A percentile compares a stretch with the other conserved stretches of the same genome.
Evolutionary conservation across 2,329 filamentous ascomycete genomes (phyloP).

Genomic region (Fusarium zealandicum): DNA sequence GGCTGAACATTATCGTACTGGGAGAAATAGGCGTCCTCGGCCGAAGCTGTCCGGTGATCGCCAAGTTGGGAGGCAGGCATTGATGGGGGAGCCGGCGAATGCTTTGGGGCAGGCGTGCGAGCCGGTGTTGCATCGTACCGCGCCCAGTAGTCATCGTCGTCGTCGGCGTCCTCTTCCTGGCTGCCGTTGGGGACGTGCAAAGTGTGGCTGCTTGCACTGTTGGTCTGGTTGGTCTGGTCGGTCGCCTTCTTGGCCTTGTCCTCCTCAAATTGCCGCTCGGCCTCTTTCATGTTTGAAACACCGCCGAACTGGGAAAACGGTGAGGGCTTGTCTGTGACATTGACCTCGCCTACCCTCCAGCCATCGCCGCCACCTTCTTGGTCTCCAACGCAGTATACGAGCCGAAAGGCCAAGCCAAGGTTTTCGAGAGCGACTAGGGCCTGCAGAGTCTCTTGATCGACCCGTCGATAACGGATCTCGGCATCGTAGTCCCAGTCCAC

Average conservation of each 20-base stretch:
- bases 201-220: conserved; percentile 17
- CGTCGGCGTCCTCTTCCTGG: conserved; percentile 63
- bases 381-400: conserved; percentile 74
- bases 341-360: conserved; percentile 78
- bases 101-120: conserved; percentile 67
- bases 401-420: conserved; percentile 68
- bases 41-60: conserved; percentile 45
- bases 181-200: conserved; percentile 22
- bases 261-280: conserved; percentile 63
- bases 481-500: conserved; percentile 72
- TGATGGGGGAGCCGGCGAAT: conserved; percentile 65
- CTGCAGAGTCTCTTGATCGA: conserved; percentile 79
- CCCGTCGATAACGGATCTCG: conserved; percentile 67
- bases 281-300: conserved; percentile 60
- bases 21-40: conserved; percentile 77
- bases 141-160: conserved; percentile 82
- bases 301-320: conserved; percentile 64
- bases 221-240: conserved; percentile 18
- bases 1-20: conserved; percentile 82
- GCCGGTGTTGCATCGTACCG: conserved; percentile 76
- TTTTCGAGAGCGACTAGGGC: conserved; percentile 68
- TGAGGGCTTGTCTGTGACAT: conserved; percentile 62
- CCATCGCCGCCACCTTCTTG: conserved; percentile 66
- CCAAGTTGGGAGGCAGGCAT: conserved; percentile 38
- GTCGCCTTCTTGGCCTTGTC: conserved; percentile 38